phyloP scores from a whole-genome alignment of 805 yeast species.

The Suhomyces sp. region DNA sequence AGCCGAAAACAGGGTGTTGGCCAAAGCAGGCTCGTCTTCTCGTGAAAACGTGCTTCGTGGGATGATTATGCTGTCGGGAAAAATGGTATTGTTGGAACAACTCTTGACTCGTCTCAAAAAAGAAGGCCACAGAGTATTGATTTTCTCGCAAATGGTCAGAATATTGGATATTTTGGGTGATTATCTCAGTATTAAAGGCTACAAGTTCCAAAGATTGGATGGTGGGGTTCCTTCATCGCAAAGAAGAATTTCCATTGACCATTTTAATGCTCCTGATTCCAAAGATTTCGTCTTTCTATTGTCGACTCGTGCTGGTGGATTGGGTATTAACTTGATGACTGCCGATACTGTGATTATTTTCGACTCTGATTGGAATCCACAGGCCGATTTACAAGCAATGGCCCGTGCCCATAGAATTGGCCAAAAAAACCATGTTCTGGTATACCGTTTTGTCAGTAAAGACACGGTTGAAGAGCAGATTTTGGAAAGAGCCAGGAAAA shows the following conservation, averaged over 20 bases:
- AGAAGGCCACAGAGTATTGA: conserved; percentile 95
- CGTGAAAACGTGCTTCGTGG: conserved; percentile 86
- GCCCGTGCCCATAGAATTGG: conserved; percentile 99
- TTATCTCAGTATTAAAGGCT: conserved; percentile 81
- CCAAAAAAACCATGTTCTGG: conserved; percentile 98
- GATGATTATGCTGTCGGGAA: conserved; percentile 95
- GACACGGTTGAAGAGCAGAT: conserved; percentile 98
- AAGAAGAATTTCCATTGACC: conserved; percentile 92
- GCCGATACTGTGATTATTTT: conserved; percentile 98
- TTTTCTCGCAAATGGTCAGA: conserved; percentile 96
- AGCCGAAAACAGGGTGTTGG: conserved; percentile 79
- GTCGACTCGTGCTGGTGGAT: conserved; percentile 97
- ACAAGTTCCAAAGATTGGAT: conserved; percentile 87
- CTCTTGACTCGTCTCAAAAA: conserved; percentile 75
- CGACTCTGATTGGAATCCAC: conserved; percentile 99
- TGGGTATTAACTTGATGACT: conserved; percentile 97
- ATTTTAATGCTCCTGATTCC: conserved; percentile 90
- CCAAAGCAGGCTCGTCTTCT: conserved; percentile 58
- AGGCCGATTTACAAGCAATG: conserved; percentile 99
- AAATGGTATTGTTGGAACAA: conserved; percentile 94
- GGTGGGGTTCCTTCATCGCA: conserved; percentile 96
- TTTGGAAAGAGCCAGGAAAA: conserved; percentile 91
- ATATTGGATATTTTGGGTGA: conserved; percentile 95
- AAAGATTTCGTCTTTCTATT: conserved; percentile 86
- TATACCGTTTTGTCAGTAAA: conserved; percentile 94